phyloP scores from a whole-genome alignment of 1,284 basidiomycete species.

The Neonothopanus nambi region DNA sequence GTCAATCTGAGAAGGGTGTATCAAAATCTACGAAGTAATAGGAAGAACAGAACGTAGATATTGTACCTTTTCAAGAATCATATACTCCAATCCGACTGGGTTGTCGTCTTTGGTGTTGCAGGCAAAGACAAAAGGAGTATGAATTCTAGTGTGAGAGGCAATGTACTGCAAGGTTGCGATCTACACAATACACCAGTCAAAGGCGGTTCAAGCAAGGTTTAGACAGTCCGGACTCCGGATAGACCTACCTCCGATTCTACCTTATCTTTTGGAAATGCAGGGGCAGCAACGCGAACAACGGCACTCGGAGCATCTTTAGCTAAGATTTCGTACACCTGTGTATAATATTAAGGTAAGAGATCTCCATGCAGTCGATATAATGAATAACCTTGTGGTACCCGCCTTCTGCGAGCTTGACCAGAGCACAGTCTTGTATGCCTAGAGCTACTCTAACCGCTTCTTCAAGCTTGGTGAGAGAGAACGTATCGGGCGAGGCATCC shows the following conservation, averaged over 20 bases:
- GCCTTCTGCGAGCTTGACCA: conserved; percentile 22
- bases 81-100: conserved; percentile 23
- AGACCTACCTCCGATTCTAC: conserved; percentile 22
- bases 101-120: conserved; percentile 20
- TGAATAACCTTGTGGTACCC: conserved; percentile 19
- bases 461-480: conserved; percentile 8
- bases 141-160: conserved; percentile 15
- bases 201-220: not conserved
- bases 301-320: conserved; percentile 14
- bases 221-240: not conserved
- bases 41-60: not conserved
- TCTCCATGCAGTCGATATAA: not conserved
- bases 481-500: conserved; percentile 6
- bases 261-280: conserved; percentile 25
- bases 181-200: not conserved
- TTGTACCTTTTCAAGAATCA: conserved; percentile 24
- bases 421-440: not conserved
- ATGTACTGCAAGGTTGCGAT: conserved; percentile 22
- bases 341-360: conserved; percentile 12
- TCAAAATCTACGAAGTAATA: not conserved
- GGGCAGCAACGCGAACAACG: conserved; percentile 22
- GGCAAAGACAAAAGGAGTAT: conserved; percentile 18
- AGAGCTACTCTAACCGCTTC: conserved; percentile 3
- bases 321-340: conserved; percentile 3
- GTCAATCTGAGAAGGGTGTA: conserved; percentile 10